Evolutionary conservation across 1,284 basidiomycete genomes (phyloP), one percentile per base, ranked within the genome.

Genomic region (Inonotus hispidus): DNA sequence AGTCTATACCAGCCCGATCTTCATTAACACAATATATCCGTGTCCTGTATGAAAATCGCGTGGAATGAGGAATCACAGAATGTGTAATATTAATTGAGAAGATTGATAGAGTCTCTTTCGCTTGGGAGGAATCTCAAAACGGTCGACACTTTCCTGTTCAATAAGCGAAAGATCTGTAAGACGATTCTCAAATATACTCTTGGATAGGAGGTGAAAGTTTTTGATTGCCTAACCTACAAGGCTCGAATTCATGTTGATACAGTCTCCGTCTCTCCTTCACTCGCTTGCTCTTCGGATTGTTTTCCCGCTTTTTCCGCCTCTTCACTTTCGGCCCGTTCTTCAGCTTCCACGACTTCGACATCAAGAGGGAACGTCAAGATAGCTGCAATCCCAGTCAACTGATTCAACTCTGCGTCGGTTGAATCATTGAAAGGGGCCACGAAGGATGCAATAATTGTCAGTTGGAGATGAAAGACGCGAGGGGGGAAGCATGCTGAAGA

Each of bases 331-430:
- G 88, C 85, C 64, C 77, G 77, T 72, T 89, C 93, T 72, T 95
- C 93, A 35, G 83, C 84, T 72, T 97, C 95, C 8, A 95, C 92
- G 1, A 95, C 84, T 73, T 99, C 97, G 19, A 99, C 79, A 70
- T 99, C 97, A 27, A 99, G 77, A 1, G 97, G 97, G 73, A 95
- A 99, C 1, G 93, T 98, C 60, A 99, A 75, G 60, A 99, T 93
- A 1, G 97, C 96, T 10, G 96, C 96, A 43, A 99, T 88, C 0
- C 97, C 97, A 3, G 95, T 95, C 53, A 99, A 73, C 66, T 95
- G 89, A 72, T 98, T 98, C 29, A 99, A 79, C 73, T 99, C 95
- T 95, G 71, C 45, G 35, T 45, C 13, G 16, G 23, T 21, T 32
- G 58, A 52, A 29, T 46, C 16, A 47, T 56, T 52, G 37, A 49